Evolutionary conservation across 345 rosid species (phyloP).

Genomic region (Salix suchowensis): DNA sequence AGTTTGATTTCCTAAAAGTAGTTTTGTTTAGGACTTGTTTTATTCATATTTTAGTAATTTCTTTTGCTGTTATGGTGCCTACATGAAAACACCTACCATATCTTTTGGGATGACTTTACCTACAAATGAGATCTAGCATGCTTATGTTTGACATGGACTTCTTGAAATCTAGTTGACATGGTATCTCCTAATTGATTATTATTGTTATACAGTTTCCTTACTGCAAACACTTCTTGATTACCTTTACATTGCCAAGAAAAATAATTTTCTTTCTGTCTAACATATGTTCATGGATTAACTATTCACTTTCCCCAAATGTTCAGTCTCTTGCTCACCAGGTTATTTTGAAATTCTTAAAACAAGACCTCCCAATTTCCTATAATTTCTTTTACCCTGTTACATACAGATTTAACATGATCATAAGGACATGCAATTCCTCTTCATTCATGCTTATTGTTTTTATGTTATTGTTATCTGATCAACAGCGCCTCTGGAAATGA

Average conservation of each 20-base stretch:
- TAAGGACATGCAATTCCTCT: neutral
- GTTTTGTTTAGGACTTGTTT: too few species aligned
- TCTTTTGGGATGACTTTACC: too few species aligned
- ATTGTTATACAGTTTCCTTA: neutral
- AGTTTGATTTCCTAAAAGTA: too few species aligned
- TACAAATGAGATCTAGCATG: neutral
- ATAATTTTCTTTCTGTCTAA: neutral
- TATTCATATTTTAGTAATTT: too few species aligned
- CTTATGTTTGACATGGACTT: neutral
- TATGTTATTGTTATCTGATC: neutral
- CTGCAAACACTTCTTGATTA: too few species aligned
- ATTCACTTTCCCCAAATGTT: neutral
- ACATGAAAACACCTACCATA: too few species aligned
- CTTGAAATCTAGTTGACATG: neutral
- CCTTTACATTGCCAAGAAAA: too few species aligned
- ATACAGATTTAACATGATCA: neutral
- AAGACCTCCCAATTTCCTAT: neutral
- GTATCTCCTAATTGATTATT: neutral
- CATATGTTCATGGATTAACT: neutral
- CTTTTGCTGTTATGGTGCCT: too few species aligned
- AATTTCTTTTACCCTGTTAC: neutral
- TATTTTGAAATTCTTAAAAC: neutral
- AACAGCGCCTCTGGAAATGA: conserved; percentile 68
- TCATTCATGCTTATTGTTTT: neutral
- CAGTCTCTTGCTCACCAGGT: neutral